Conservation (phyloP, 2,329 filamentous ascomycete species). For the Cladosporium sp. region DNA sequence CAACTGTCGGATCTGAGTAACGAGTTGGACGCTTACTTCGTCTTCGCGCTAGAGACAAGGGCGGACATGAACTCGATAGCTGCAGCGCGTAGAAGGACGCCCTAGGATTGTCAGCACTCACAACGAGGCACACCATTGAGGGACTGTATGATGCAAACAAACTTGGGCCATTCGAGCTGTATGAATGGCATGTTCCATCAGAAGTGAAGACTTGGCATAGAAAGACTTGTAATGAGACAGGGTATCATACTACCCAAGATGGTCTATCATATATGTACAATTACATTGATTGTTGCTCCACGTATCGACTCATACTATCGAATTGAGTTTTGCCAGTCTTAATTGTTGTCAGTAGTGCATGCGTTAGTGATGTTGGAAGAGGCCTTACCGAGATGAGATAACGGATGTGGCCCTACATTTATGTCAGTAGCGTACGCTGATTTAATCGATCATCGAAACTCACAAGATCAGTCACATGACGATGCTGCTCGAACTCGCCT, state of each 20-base stretch:
- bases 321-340: constrained; percentile 54
- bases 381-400: constrained; percentile 49
- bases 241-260: neutral
- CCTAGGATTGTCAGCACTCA: neutral
- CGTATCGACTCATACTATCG: constrained; percentile 50
- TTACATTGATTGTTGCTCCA: constrained; percentile 39
- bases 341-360: neutral
- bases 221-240: neutral
- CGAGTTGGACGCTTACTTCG: neutral
- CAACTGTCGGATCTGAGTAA: neutral
- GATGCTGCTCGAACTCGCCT: constrained; percentile 52
- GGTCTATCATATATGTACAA: neutral
- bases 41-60: neutral
- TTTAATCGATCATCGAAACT: constrained; percentile 22
- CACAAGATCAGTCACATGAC: constrained; percentile 50
- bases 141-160: neutral
- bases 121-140: neutral
- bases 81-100: neutral
- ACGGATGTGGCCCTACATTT: constrained; percentile 46
- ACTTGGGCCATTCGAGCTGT: neutral
- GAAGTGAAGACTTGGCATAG: neutral
- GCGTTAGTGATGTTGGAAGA: neutral
- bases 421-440: constrained; percentile 23
- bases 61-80: neutral
- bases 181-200: neutral